Evolutionary conservation across 2,329 filamentous ascomycete genomes (phyloP).

Genomic region (Arthrobotrys pseudoclavata): DNA sequence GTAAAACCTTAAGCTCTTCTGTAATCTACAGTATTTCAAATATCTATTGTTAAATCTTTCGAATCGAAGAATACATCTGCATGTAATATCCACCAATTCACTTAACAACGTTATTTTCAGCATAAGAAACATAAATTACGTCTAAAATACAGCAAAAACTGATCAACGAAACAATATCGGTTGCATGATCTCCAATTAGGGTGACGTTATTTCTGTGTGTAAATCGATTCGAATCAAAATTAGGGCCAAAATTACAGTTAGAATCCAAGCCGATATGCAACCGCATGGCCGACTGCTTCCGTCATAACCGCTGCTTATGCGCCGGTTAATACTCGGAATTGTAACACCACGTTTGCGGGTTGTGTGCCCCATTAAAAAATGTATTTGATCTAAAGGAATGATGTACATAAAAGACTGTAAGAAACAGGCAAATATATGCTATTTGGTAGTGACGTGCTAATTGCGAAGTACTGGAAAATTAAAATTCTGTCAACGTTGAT

Average conservation of each 20-base stretch:
- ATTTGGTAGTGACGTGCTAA: not conserved
- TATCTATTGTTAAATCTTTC: constrained; percentile 14
- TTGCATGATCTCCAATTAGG: constrained; percentile 1
- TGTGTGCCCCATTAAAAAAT: not conserved
- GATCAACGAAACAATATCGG: not conserved
- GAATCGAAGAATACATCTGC: not conserved
- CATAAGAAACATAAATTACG: too few species aligned
- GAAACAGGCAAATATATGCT: not conserved
- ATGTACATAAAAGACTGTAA: not conserved
- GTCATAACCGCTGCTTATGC: constrained; percentile 10
- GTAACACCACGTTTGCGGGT: constrained; percentile 1
- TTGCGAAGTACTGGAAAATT: not conserved
- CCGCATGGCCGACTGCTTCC: constrained; percentile 3
- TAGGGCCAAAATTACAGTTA: not conserved
- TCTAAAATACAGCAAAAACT: not conserved
- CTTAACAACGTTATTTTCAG: not conserved
- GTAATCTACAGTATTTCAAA: constrained; percentile 10
- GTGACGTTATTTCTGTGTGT: not conserved
- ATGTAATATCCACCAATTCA: not conserved
- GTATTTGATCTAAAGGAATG: not conserved
- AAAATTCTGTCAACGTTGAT: not conserved
- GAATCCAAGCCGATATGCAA: constrained; percentile 9
- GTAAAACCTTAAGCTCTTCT: not conserved
- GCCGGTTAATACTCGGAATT: constrained; percentile 4
- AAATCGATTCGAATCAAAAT: not conserved